Conservation (phyloP, 2,329 filamentous ascomycete genomes). For the Ophiostoma angusticollis region DNA sequence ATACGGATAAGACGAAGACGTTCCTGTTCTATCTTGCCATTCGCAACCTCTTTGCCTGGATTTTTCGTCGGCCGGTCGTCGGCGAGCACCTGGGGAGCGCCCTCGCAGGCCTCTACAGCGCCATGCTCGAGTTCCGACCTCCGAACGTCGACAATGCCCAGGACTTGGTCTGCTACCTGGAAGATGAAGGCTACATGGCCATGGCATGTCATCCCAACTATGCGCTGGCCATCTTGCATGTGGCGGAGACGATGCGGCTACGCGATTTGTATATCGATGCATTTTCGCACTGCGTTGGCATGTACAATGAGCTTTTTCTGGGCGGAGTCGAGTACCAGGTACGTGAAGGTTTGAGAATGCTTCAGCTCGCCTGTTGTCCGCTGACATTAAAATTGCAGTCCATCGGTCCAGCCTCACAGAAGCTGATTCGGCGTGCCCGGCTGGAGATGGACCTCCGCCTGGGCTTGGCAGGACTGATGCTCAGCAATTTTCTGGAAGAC, state of each 20-base stretch:
- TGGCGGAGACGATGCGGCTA: slow-evolving; percentile 54
- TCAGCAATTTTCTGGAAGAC: slow-evolving; percentile 57
- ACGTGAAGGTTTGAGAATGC: too few relatives aligned
- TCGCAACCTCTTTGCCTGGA: slow-evolving; percentile 64
- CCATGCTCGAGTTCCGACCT: slow-evolving; percentile 49
- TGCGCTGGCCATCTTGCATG: slow-evolving; percentile 52
- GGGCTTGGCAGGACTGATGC: slow-evolving; percentile 39
- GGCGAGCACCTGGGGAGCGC: slow-evolving; percentile 52
- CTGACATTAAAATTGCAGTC: slow-evolving; percentile 23
- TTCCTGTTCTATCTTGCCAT: slow-evolving; percentile 54
- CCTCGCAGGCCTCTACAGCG: slow-evolving; percentile 50
- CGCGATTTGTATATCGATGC: slow-evolving; percentile 57
- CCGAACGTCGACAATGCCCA: slow-evolving; percentile 40
- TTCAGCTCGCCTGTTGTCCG: neutral
- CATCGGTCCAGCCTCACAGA: slow-evolving; percentile 41
- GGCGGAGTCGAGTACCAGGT: slow-evolving; percentile 52
- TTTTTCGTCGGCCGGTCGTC: slow-evolving; percentile 52
- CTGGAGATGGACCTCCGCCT: slow-evolving; percentile 54
- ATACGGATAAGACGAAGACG: slow-evolving; percentile 37
- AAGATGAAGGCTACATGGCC: slow-evolving; percentile 56
- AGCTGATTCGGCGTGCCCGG: slow-evolving; percentile 50
- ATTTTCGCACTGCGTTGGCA: slow-evolving; percentile 67
- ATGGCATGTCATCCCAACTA: slow-evolving; percentile 54
- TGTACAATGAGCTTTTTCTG: slow-evolving; percentile 48
- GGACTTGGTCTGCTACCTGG: slow-evolving; percentile 53